Evolutionary conservation across 768 basidiomycete species (phyloP).

Genomic region (Dioszegia hungarica): DNA sequence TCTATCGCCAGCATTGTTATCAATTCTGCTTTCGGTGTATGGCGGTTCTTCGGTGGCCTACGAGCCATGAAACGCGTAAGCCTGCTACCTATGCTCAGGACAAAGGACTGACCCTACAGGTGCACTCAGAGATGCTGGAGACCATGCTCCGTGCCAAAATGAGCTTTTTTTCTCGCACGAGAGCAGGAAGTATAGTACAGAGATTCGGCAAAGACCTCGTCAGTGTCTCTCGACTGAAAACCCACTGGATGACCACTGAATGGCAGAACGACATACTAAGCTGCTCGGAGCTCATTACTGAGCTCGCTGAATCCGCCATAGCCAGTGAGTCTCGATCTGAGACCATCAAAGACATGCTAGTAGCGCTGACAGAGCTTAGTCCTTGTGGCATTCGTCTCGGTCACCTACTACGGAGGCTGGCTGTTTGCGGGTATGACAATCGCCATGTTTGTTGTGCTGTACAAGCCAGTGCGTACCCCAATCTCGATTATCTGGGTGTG

Average conservation of each 20-base stretch:
- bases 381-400: constrained; percentile 15
- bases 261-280: constrained; percentile 15
- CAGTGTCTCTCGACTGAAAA: background rate
- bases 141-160: constrained; percentile 28
- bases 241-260: background rate
- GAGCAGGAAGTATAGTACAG: constrained; percentile 39
- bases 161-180: constrained; percentile 31
- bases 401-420: constrained; percentile 26
- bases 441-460: constrained; percentile 12
- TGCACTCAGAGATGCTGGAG: constrained; percentile 31
- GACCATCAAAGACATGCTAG: too few species aligned
- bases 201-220: constrained; percentile 37
- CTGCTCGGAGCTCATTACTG: constrained; percentile 19
- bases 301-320: constrained; percentile 4
- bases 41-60: constrained; percentile 22
- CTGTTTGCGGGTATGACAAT: constrained; percentile 11
- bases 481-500: too few species aligned
- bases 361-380: too few species aligned
- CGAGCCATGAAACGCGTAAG: constrained; percentile 20
- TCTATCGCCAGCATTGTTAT: constrained; percentile 10
- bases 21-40: background rate
- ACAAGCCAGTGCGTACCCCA: constrained; percentile 27
- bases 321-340: constrained; percentile 15
- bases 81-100: background rate
- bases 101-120: constrained; percentile 11